phyloP scores from a whole-genome alignment of 2,329 filamentous ascomycete species.

The Botryotinia narcissicola region DNA sequence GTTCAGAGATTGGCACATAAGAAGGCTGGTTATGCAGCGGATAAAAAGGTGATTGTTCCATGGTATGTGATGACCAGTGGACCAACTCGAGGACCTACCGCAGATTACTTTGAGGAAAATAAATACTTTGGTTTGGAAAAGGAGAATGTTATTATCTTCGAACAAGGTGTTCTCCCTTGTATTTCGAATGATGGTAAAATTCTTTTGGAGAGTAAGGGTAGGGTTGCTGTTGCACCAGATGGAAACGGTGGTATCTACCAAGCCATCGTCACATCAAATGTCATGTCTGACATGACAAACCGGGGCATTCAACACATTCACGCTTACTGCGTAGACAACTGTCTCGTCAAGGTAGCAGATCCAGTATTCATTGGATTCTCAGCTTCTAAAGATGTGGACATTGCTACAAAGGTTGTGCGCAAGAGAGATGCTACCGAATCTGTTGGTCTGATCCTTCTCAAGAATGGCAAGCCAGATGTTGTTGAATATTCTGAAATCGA shows the following conservation, averaged over 20 bases:
- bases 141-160: constrained; percentile 88
- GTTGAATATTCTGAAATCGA: constrained; percentile 99
- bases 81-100: constrained; percentile 86
- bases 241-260: constrained; percentile 97
- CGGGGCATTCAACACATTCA: constrained; percentile 94
- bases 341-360: constrained; percentile 97
- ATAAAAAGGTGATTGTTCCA: constrained; percentile 66
- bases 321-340: constrained; percentile 98
- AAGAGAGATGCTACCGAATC: constrained; percentile 97
- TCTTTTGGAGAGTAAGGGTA: constrained; percentile 83
- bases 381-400: constrained; percentile 83
- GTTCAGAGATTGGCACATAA: constrained; percentile 77
- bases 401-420: constrained; percentile 98
- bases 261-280: constrained; percentile 75
- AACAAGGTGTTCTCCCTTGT: constrained; percentile 94
- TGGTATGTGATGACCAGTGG: constrained; percentile 99
- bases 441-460: constrained; percentile 88
- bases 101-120: constrained; percentile 87
- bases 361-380: constrained; percentile 94
- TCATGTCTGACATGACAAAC: constrained; percentile 82
- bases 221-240: constrained; percentile 90
- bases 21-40: constrained; percentile 56
- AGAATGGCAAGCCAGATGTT: constrained; percentile 94
- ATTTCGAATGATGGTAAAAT: constrained; percentile 99
- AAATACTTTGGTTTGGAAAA: constrained; percentile 85